These are phyloP conservation scores for Penicillium sp. DNA, from an alignment of 2,329 filamentous ascomycete species.

Conservation along the genomic window DNA sequence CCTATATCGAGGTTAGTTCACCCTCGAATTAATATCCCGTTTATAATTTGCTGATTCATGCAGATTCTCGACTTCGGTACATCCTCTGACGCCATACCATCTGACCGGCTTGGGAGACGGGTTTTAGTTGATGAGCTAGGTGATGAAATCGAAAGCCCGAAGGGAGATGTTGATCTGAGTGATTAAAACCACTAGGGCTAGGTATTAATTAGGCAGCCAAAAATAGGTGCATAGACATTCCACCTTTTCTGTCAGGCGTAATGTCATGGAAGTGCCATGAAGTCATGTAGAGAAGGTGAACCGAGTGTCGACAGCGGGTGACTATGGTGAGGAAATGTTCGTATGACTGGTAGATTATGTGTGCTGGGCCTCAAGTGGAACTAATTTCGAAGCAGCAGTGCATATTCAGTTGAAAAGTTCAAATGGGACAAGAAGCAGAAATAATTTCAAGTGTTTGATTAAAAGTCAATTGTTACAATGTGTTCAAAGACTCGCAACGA, in stretches of 20 bases:
- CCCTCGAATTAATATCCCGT: neutral
- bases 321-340: neutral
- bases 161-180: neutral
- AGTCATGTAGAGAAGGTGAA: neutral
- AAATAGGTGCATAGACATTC: neutral
- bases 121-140: slow-evolving; percentile 52
- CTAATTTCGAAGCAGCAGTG: too few relatives aligned
- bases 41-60: slow-evolving; percentile 17
- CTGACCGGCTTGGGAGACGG: slow-evolving; percentile 73
- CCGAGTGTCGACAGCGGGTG: neutral
- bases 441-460: too few relatives aligned
- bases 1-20: slow-evolving; percentile 84
- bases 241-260: neutral
- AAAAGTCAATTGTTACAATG: too few relatives aligned
- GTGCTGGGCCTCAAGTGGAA: neutral
- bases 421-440: too few relatives aligned
- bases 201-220: neutral
- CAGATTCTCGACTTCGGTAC: slow-evolving; percentile 97
- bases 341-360: too few relatives aligned
- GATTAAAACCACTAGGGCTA: neutral
- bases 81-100: slow-evolving; percentile 77
- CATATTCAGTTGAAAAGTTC: too few relatives aligned
- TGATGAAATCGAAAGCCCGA: neutral
- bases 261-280: neutral
- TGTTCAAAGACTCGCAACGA: too few relatives aligned